Conservation (phyloP, 2,329 filamentous ascomycete genomes). For the Penicillium sp. region DNA sequence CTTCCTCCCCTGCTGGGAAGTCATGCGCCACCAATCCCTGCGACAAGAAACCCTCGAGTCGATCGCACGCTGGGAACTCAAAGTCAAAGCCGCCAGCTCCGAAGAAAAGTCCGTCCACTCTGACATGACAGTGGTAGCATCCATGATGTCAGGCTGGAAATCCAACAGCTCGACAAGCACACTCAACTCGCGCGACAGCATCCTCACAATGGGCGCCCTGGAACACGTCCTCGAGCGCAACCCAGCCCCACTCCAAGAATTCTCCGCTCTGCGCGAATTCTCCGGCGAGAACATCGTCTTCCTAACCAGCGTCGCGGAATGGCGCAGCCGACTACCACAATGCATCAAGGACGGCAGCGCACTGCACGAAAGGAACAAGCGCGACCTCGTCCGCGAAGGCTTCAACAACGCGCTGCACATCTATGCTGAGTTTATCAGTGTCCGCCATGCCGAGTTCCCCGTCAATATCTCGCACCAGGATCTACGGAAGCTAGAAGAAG, state of each 20-base stretch:
- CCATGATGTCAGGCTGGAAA: conserved; percentile 28
- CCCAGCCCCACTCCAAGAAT: conserved; percentile 59
- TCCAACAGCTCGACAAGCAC: conserved; percentile 42
- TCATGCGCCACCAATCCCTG: conserved; percentile 40
- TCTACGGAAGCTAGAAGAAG: conserved; percentile 52
- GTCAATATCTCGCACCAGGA: conserved; percentile 63
- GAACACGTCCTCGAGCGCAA: conserved; percentile 60
- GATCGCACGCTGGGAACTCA: conserved; percentile 40
- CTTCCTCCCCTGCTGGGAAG: conserved; percentile 61
- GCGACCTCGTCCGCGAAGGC: conserved; percentile 45
- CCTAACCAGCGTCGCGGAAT: conserved; percentile 56
- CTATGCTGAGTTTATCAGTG: conserved; percentile 61
- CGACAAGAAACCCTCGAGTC: conserved; percentile 37
- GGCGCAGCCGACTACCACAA: conserved; percentile 45
- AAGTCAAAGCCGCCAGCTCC: conserved; percentile 25
- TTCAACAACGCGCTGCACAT: conserved; percentile 61
- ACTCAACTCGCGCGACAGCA: conserved; percentile 43
- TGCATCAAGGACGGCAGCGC: conserved; percentile 20
- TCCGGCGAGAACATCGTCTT: conserved; percentile 71
- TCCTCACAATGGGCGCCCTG: conserved; percentile 61
- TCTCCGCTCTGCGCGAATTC: conserved; percentile 65
- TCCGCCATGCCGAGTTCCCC: conserved; percentile 62
- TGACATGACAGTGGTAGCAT: conserved; percentile 30
- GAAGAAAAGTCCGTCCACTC: conserved; percentile 31
- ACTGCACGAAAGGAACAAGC: conserved; percentile 24